Base-by-base conservation (phyloP, 768 basidiomycete genomes). In the Heimioporus sp. region DNA sequence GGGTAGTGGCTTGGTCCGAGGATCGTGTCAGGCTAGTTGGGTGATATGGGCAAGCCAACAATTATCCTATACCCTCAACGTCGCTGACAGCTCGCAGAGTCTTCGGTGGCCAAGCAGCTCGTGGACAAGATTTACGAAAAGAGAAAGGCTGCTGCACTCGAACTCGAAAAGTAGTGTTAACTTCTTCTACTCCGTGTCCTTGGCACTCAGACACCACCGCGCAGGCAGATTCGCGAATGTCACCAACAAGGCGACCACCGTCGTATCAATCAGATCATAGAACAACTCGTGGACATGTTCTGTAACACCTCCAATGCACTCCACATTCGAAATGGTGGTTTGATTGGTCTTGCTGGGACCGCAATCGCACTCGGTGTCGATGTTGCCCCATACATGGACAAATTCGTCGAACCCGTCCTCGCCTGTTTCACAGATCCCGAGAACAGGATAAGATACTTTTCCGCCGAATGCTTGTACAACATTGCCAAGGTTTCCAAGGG, bases 401-500 rank as follows among this genome's bases (percentile, higher is more conserved):
- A 87, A 61, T 97, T 99, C 65, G 81, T 97, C 34, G 85, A 87
- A 39, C 87, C 92, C 3, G 79, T 99, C 31, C 80, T 98, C 24
- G 81, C 82, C 48, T 97, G 96, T 71, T 97, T 99, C 70, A 83
- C 87, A 54, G 97, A 99, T 68, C 79, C 87, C 2, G 96, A 98
- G 76, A 93, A 91, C 72, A 80, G 93, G 65, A 92, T 98, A 54
- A 83, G 93, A 40, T 99, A 98, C 73, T 98, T 97, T 75, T 96
- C 96, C 6, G 95, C 93, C 21, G 97, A 99, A 67, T 96, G 94
- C 64, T 73, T 99, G 56, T 99, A 99, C 75, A 99, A 99, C 72
- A 95, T 99, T 57, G 92, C 90, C 24, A 92, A 95, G 70, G 95
- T 97, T 15, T 96, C 94, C 31, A 96, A 97, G 63, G 97, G 96